phyloP scores from a whole-genome alignment of 371 early-diverging fungal genomes.

The Amoeboaphelidium protococcarum region DNA sequence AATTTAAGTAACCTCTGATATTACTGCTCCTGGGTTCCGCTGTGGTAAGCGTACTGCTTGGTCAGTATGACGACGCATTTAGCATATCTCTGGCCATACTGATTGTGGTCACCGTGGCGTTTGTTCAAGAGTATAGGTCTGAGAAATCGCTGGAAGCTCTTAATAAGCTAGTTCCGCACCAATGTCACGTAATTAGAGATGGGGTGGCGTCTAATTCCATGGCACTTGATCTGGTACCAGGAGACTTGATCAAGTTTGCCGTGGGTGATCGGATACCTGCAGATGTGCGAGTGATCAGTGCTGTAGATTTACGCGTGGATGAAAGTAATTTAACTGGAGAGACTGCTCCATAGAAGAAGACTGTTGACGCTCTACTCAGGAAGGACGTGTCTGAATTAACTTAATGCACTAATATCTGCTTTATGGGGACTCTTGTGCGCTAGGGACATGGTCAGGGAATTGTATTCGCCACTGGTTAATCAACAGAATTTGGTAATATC shows the following conservation, averaged over 20 bases:
- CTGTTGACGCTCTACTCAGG: constrained; percentile 19
- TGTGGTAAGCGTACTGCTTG: constrained; percentile 47
- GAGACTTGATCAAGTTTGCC: constrained; percentile 48
- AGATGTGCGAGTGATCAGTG: constrained; percentile 38
- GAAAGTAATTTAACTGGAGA: constrained; percentile 76
- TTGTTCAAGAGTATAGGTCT: constrained; percentile 66
- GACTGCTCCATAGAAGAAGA: constrained; percentile 42
- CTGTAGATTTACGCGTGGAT: constrained; percentile 49
- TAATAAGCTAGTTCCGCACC: constrained; percentile 58
- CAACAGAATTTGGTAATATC: too few species aligned
- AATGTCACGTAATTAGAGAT: constrained; percentile 47
- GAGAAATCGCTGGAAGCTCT: constrained; percentile 60
- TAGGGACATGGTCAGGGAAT: too few species aligned
- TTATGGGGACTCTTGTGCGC: constrained; percentile 66
- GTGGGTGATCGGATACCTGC: constrained; percentile 75
- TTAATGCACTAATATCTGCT: constrained; percentile 52
- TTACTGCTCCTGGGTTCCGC: constrained; percentile 68
- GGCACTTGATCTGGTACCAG: constrained; percentile 51
- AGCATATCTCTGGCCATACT: constrained; percentile 49
- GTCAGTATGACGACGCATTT: constrained; percentile 73
- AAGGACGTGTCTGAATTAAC: constrained; percentile 24
- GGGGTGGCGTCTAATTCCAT: too few species aligned
- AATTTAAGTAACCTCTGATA: constrained; percentile 58
- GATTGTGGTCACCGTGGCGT: constrained; percentile 66
- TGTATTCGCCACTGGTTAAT: too few species aligned